These are phyloP conservation scores for Epichloe gansuensis DNA, from an alignment of 2,329 filamentous ascomycete genomes.

Conservation along the genomic window DNA sequence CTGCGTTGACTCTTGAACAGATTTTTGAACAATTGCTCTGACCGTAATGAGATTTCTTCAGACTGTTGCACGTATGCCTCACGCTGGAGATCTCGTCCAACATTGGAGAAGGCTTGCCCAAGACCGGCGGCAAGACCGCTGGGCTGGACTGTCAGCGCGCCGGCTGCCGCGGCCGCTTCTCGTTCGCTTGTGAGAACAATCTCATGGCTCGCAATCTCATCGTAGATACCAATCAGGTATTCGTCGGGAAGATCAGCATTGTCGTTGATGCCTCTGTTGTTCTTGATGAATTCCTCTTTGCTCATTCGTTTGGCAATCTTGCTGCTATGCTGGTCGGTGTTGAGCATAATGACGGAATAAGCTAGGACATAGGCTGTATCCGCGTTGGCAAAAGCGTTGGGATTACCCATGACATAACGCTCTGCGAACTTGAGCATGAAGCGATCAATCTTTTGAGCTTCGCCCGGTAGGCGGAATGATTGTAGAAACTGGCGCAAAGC, in stretches of 20 bases:
- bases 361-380: conserved; percentile 94
- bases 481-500: conserved; percentile 85
- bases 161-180: conserved; percentile 73
- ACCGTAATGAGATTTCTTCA: conserved; percentile 69
- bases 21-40: conserved; percentile 82
- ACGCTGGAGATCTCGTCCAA: conserved; percentile 79
- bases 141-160: conserved; percentile 44
- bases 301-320: conserved; percentile 84
- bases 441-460: conserved; percentile 97
- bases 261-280: conserved; percentile 97
- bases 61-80: conserved; percentile 93
- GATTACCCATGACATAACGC: conserved; percentile 87
- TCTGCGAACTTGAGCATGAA: conserved; percentile 99
- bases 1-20: conserved; percentile 80
- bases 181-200: conserved; percentile 91
- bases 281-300: conserved; percentile 96
- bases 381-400: conserved; percentile 93
- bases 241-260: conserved; percentile 86
- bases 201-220: conserved; percentile 83
- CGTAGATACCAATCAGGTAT: conserved; percentile 78
- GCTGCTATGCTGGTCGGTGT: conserved; percentile 86
- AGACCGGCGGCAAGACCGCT: conserved; percentile 64
- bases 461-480: conserved; percentile 85
- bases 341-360: conserved; percentile 94
- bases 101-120: conserved; percentile 80